Percentiles rank a stretch among this genome's conserved stretches.
phyloP scores from a whole-genome alignment of 176 grass and related monocot genomes.

The Dendrocalamus sinicus region DNA sequence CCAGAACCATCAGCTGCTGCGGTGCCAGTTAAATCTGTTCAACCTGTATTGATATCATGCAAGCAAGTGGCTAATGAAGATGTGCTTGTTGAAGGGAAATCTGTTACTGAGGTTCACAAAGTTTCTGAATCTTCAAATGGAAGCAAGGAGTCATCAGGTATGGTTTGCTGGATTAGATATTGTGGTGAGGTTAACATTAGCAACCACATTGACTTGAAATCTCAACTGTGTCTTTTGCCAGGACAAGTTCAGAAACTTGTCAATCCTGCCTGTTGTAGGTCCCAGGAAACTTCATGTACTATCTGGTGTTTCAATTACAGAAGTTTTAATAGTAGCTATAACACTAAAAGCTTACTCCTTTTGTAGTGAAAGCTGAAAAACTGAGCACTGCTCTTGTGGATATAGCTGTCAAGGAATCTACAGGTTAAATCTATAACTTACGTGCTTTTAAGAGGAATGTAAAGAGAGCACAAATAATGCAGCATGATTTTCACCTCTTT shows the following conservation, averaged over 20 bases:
- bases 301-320: conserved; percentile 16
- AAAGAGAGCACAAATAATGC: conserved; percentile 1
- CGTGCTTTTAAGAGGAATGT: not conserved
- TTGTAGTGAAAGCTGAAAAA: conserved; percentile 33
- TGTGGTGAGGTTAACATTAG: conserved; percentile 25
- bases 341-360: conserved; percentile 3
- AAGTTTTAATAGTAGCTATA: not conserved
- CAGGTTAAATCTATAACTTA: conserved; percentile 28
- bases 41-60: conserved; percentile 37
- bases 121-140: conserved; percentile 38
- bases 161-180: conserved; percentile 28
- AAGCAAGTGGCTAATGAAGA: conserved; percentile 31
- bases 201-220: conserved; percentile 25
- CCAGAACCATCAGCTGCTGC: conserved; percentile 32
- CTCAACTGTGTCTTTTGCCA: not conserved
- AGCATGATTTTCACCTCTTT: not conserved
- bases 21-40: conserved; percentile 24
- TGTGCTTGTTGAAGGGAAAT: conserved; percentile 39
- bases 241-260: conserved; percentile 30
- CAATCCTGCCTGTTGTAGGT: conserved; percentile 10
- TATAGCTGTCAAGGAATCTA: conserved; percentile 32
- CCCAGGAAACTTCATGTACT: conserved; percentile 11
- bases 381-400: conserved; percentile 31
- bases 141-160: conserved; percentile 54
- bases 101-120: conserved; percentile 33